Conservation (phyloP, 108 stramenopile species). For the Pseudonitzschia pungens region DNA sequence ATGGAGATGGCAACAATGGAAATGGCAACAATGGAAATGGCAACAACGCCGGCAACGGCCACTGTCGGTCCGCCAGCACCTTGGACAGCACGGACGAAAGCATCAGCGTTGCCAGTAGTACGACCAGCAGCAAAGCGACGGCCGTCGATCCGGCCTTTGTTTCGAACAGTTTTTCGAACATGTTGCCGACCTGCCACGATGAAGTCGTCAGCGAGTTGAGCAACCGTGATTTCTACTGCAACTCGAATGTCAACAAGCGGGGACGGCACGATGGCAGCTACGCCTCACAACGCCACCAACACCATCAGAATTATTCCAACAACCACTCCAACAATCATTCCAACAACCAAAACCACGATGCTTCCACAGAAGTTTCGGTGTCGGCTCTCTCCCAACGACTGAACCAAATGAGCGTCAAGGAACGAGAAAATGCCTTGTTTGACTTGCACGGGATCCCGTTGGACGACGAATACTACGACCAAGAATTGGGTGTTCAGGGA, state of each 20-base stretch:
- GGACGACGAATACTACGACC: slow-evolving; percentile 8
- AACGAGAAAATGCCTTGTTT: slow-evolving; percentile 12
- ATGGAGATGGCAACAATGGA: neutral
- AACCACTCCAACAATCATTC: neutral
- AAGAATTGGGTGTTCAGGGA: neutral
- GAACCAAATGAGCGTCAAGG: slow-evolving; percentile 10
- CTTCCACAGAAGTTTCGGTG: neutral
- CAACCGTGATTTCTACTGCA: neutral
- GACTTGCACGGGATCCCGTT: slow-evolving; percentile 16
- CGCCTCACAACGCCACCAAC: no score
- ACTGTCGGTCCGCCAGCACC: neutral
- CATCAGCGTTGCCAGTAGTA: neutral
- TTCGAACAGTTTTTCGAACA: neutral
- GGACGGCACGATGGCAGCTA: neutral
- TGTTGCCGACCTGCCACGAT: neutral
- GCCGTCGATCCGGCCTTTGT: neutral
- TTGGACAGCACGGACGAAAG: neutral
- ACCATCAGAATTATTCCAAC: no score
- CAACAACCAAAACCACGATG: neutral
- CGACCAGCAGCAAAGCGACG: neutral
- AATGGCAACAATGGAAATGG: neutral
- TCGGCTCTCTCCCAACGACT: neutral
- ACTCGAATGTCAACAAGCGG: neutral
- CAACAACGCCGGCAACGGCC: neutral
- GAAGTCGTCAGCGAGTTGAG: no score